These are phyloP conservation scores for Trichoderma koningiopsis DNA, from an alignment of 2,329 filamentous ascomycete genomes.

Conservation along the genomic window DNA sequence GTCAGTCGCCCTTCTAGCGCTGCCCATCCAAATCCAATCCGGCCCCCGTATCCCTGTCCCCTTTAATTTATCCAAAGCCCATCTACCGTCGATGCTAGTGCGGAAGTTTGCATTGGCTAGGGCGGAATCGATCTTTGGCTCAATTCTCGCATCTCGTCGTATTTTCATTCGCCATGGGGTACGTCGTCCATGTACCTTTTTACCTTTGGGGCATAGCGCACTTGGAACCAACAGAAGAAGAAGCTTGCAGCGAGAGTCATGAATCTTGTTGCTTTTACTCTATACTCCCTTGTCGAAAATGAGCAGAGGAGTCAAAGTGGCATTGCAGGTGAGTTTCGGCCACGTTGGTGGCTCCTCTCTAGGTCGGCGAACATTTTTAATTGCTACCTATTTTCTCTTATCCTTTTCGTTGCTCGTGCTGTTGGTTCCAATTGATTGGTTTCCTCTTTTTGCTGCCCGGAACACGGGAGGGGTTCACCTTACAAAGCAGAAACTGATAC, in stretches of 20 bases:
- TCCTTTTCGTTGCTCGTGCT: neutral
- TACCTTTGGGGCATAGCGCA: slow-evolving; percentile 4
- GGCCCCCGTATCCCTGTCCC: slow-evolving; percentile 9
- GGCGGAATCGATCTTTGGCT: slow-evolving; percentile 19
- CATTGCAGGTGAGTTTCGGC: neutral
- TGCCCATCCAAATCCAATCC: slow-evolving; percentile 16
- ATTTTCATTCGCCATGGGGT: slow-evolving; percentile 6
- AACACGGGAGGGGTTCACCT: neutral
- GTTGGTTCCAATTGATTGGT: slow-evolving; percentile 2
- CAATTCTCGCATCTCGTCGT: slow-evolving; percentile 2
- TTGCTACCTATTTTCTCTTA: neutral
- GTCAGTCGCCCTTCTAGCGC: neutral
- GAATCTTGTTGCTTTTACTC: neutral
- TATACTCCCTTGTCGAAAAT: neutral
- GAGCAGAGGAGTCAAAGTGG: neutral
- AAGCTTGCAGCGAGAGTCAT: slow-evolving; percentile 9
- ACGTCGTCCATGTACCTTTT: neutral
- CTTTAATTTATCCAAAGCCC: slow-evolving; percentile 21
- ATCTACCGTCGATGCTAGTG: slow-evolving; percentile 25
- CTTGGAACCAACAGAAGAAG: slow-evolving; percentile 4
- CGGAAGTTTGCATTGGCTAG: slow-evolving; percentile 13
- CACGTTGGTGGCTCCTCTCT: neutral
- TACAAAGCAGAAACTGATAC: neutral
- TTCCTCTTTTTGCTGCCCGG: neutral
- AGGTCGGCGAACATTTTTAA: slow-evolving; percentile 6